Percentiles rank a stretch among this genome's conserved stretches.
Conservation (phyloP, 2,329 filamentous ascomycete species). For the Penicillium sp. region DNA sequence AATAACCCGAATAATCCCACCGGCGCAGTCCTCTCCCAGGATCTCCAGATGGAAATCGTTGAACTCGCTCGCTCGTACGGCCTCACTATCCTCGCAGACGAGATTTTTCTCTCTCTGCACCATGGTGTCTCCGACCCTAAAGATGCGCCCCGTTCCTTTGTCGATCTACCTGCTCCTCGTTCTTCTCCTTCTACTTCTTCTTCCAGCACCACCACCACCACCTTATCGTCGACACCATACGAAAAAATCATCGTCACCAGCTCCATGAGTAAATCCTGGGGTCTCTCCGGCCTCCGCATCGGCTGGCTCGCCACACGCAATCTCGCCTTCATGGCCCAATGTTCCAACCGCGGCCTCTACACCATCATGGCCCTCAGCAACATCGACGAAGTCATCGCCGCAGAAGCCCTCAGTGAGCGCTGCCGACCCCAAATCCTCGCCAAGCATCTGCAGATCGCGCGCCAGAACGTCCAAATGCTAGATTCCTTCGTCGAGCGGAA, state of each 20-base stretch:
- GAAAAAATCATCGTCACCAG: constrained; percentile 5
- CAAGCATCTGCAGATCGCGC: constrained; percentile 4
- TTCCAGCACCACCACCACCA: background rate
- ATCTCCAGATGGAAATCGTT: constrained; percentile 1
- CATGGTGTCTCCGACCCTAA: background rate
- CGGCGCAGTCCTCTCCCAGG: background rate
- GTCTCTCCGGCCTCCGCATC: constrained; percentile 4
- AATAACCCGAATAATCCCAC: constrained; percentile 12
- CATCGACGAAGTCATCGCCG: constrained; percentile 5
- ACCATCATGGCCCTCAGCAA: constrained; percentile 3
- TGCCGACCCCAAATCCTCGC: constrained; percentile 4
- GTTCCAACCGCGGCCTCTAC: constrained; percentile 2
- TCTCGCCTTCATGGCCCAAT: background rate
- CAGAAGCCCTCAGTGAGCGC: constrained; percentile 7
- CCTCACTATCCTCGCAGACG: constrained; percentile 5
- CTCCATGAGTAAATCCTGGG: constrained; percentile 12
- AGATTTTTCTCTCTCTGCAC: constrained; percentile 9
- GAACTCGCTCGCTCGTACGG: background rate
- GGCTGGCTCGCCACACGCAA: constrained; percentile 7
- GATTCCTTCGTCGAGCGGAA: background rate
- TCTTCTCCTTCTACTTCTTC: background rate
- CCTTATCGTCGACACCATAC: background rate
- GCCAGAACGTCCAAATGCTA: constrained; percentile 2
- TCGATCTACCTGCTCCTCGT: background rate
- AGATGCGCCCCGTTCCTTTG: constrained; percentile 1